Conservation (phyloP, 352 stramenopile genomes). For the Phytophthora multivora region DNA sequence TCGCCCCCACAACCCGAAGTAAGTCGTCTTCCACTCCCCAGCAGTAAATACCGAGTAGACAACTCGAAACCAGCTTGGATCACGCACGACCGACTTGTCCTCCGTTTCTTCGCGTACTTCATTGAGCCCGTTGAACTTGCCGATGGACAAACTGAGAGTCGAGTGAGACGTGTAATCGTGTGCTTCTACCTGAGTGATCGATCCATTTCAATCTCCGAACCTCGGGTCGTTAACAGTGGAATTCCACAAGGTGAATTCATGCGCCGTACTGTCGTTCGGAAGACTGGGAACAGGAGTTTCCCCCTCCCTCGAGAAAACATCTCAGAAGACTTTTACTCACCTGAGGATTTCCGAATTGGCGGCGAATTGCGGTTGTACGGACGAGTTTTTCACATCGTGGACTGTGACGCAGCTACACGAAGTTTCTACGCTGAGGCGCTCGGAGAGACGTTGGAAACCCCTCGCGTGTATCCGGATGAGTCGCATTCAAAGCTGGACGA, state of each 20-base stretch:
- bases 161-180: conserved; percentile 67
- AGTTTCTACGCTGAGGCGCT: conserved; percentile 76
- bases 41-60: conserved; percentile 56
- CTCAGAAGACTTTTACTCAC: conserved; percentile 41
- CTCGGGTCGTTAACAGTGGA: conserved; percentile 85
- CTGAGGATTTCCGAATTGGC: conserved; percentile 83
- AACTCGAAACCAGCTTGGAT: conserved; percentile 57
- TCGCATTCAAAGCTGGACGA: conserved; percentile 48
- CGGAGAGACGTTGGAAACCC: conserved; percentile 31
- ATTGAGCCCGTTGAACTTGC: conserved; percentile 34
- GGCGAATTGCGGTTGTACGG: conserved; percentile 81
- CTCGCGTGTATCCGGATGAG: conserved; percentile 86
- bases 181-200: conserved; percentile 87
- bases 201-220: conserved; percentile 89
- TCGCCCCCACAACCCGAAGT: conserved; percentile 15
- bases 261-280: conserved; percentile 57
- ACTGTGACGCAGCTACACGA: conserved; percentile 89
- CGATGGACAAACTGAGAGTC: conserved; percentile 19
- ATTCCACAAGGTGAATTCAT: conserved; percentile 91
- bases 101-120: conserved; percentile 93
- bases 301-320: conserved; percentile 27
- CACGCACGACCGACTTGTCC: conserved; percentile 78
- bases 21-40: conserved; percentile 23
- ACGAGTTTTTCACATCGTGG: conserved; percentile 82
- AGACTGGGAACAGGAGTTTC: conserved; percentile 29